Evolutionary conservation across 169 alveolate genomes (phyloP), one percentile per base, ranked within the genome.

Genomic region (Eimeria tenella): DNA sequence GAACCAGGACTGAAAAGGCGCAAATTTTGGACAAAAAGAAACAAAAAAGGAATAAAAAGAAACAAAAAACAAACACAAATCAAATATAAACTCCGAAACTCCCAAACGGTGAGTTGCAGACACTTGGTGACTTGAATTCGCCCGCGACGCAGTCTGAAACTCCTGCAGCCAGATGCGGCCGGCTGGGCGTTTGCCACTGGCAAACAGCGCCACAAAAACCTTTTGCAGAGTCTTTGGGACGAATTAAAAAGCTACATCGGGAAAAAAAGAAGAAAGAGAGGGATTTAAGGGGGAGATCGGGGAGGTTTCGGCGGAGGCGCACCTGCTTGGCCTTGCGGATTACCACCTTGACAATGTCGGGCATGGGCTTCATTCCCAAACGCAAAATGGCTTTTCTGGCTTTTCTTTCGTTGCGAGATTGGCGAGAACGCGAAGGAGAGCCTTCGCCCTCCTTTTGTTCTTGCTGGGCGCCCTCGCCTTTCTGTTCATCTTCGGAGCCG

Each of bases 391-490:
- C 98, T 91, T 98, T 98, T 83, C 99, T 94, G 94, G 99, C 98
- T 95, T 98, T 99, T 97, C 98, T 98, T 95, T 99, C 99, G 88
- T 98, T 98, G 95, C 99, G 97, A 97, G 97, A 98, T 92, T 93
- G 97, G 0, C 93, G n/a, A 0, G 25, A 42, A 4, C 88, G 68
- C 58, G 63, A 60, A 4, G 89, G 77, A 25, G 86, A 52, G 4
- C 82, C 71, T 0, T 56, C 94, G 8, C 42, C n/a, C 49, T 21
- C 31, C 68, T 31, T 25, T 0, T 1, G 17, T 6, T 73, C 25
- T 4, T 23, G 15, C 23, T 86, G 75, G 11, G 23, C 65, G 10
- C 21, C 81, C 8, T 71, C 87, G 4, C 31, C 79, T n/a, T 81
- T 23, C 63, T 74, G 79, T 17, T 65, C 74, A 65, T 71, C 87